These are phyloP conservation scores for Erysimum cheiranthoides DNA, from an alignment of 345 rosid species.

Conservation along the genomic window DNA sequence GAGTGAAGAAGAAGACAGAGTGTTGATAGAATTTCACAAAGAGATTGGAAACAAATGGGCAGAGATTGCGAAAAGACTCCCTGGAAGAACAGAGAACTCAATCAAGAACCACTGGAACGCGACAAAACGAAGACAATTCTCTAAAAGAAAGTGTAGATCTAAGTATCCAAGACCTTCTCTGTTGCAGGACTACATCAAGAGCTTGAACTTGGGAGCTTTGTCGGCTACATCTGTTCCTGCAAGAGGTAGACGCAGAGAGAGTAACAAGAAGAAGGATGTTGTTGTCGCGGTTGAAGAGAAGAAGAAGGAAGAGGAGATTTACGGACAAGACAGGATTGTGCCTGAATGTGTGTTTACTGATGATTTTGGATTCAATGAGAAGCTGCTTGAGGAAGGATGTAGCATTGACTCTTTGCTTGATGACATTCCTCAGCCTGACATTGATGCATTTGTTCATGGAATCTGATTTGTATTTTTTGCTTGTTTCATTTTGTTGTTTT, in stretches of 20 bases:
- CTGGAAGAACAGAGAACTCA: constrained; percentile 98
- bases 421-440: constrained; percentile 53
- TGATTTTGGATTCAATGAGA: constrained; percentile 68
- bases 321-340: constrained; percentile 52
- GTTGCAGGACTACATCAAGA: constrained; percentile 91
- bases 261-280: constrained; percentile 41
- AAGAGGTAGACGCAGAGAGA: constrained; percentile 39
- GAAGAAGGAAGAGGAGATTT: constrained; percentile 30
- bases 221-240: constrained; percentile 40
- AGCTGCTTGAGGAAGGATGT: constrained; percentile 62
- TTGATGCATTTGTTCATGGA: constrained; percentile 47
- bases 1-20: constrained; percentile 91
- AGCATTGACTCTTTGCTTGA: constrained; percentile 75
- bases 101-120: constrained; percentile 99
- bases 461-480: constrained; percentile 30
- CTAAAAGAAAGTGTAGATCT: constrained; percentile 81
- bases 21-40: constrained; percentile 71
- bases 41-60: constrained; percentile 99
- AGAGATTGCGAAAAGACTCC: constrained; percentile 88
- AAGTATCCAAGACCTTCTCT: constrained; percentile 76
- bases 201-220: constrained; percentile 60
- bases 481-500: constrained; percentile 1
- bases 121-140: constrained; percentile 86
- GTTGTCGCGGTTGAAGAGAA: constrained; percentile 22
- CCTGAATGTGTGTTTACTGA: constrained; percentile 58